These are phyloP conservation scores for Globisporangium rhizosaccharum DNA, from an alignment of 352 stramenopile genomes.

Conservation along the genomic window DNA sequence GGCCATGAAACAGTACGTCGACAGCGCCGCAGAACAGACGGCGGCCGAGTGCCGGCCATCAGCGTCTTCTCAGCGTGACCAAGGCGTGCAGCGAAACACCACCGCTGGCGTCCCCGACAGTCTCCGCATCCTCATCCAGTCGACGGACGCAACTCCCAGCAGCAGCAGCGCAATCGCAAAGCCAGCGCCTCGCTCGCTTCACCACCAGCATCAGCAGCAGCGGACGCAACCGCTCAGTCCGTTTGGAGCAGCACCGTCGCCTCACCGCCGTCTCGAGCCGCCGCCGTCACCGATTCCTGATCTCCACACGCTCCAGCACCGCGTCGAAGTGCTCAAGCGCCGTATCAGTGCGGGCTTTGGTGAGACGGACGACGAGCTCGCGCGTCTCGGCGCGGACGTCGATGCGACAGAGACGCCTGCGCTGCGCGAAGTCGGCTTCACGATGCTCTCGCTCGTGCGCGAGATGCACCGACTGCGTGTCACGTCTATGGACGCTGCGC, in stretches of 20 bases:
- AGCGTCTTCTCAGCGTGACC: too few relatives aligned
- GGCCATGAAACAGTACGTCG: conserved; percentile 19
- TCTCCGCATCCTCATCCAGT: conserved; percentile 9
- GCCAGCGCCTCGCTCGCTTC: neutral
- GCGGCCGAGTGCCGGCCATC: too few relatives aligned
- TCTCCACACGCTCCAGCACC: conserved; percentile 40
- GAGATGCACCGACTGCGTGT: conserved; percentile 48
- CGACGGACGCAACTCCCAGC: neutral
- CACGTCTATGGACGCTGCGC: conserved; percentile 18
- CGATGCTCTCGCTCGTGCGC: conserved; percentile 50
- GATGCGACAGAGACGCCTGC: conserved; percentile 26
- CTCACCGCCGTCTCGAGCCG: neutral
- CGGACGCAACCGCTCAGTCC: conserved; percentile 2
- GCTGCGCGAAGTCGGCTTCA: conserved; percentile 35
- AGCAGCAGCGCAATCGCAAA: neutral
- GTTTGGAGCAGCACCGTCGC: too few relatives aligned
- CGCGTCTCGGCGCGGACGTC: conserved; percentile 32
- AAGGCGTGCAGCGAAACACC: neutral
- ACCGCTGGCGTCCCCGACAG: neutral
- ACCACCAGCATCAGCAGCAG: neutral
- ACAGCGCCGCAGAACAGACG: neutral
- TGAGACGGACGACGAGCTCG: conserved; percentile 37
- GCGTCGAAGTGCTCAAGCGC: conserved; percentile 48
- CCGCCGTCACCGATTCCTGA: conserved; percentile 25
- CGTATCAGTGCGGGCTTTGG: conserved; percentile 30